Evolutionary conservation across 2,329 filamentous ascomycete genomes (phyloP), one percentile per base, ranked within the genome.

Genomic region (Lecanicillium sp.): DNA sequence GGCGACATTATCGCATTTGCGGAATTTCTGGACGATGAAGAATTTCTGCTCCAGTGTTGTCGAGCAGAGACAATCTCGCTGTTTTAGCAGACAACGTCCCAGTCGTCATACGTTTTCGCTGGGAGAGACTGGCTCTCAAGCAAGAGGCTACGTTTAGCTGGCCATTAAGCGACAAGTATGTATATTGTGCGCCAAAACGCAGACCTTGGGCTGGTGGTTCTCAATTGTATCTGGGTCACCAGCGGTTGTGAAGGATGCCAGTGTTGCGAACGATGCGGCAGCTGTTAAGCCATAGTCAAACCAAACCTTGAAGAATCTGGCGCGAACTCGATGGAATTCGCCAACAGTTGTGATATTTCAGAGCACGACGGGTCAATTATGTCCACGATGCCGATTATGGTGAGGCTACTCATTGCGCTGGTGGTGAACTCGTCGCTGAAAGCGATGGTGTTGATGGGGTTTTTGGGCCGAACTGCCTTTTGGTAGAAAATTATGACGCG

Each of bases 41-140:
- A 83, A 75, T 51, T 85, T 85, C 28, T 82, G 83, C 41, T 78
- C 71, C 0, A 81, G 81, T 0, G 79, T 77, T 39, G 80, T 83
- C 80, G 71, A 13, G 80, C 80, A 47, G 83, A 78, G 14, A 85
- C 79, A 15, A 85, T 68, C 46, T 75, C 72, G n/a, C 67, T 60
- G 37, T 74, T 73, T 8, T 58, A 57, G 45, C 68, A 73, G 9
- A 69, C 53, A 4, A 58, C 41, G 35, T 68, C 61, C 67, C 66
- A 70, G 31, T 69, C 62, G 0, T 59, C 52, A 9, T 57, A 73
- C 71, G 4, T 84, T 56, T 0, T 71, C 63, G 2, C n/a, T n/a
- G 73, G 70, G 3, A 83, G 67, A 2, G 64, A 55, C 33, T 80
- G 74, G 20, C 83, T 78, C 43, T 84, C 70, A 0, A 64, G 49